phyloP scores from a whole-genome alignment of 2,329 filamentous ascomycete genomes.

The Neopestalotiopsis sp. region DNA sequence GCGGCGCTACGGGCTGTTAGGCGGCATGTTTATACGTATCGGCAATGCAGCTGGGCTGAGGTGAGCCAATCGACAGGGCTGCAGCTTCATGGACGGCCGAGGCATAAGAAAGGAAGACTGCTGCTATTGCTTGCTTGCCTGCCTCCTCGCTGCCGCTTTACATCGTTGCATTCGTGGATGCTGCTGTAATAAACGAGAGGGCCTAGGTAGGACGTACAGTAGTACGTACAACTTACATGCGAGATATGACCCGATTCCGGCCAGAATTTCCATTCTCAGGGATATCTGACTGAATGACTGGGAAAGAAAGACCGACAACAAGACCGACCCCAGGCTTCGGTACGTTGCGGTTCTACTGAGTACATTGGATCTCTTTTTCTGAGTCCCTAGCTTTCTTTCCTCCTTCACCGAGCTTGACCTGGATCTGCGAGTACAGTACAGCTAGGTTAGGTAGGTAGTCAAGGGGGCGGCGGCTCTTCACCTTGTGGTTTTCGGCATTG shows the following conservation, averaged over 20 bases:
- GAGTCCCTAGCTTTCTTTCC: not conserved
- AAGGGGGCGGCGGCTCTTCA: not conserved
- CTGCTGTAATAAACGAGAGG: not conserved
- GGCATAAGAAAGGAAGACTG: not conserved
- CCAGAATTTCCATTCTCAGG: not conserved
- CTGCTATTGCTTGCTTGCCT: not conserved
- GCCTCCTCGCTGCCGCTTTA: not conserved
- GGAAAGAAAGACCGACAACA: not conserved
- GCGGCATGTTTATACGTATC: not conserved
- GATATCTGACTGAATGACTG: not conserved
- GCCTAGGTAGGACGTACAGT: not conserved
- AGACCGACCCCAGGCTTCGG: not conserved
- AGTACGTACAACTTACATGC: not conserved
- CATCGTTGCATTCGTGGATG: not conserved
- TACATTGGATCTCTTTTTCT: not conserved
- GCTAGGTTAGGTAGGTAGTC: not conserved
- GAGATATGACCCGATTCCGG: not conserved
- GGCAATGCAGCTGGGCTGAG: not conserved
- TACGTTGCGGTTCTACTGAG: not conserved
- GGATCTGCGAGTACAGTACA: not conserved
- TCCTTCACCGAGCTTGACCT: not conserved
- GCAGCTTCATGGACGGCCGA: not conserved
- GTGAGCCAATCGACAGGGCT: not conserved
- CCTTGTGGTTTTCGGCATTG: not conserved
- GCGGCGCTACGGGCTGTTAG: not conserved